Percentiles rank a stretch among this genome's conserved stretches.
Evolutionary conservation across 371 early-diverging fungal species (phyloP).

Genomic region (Mucor indicus): DNA sequence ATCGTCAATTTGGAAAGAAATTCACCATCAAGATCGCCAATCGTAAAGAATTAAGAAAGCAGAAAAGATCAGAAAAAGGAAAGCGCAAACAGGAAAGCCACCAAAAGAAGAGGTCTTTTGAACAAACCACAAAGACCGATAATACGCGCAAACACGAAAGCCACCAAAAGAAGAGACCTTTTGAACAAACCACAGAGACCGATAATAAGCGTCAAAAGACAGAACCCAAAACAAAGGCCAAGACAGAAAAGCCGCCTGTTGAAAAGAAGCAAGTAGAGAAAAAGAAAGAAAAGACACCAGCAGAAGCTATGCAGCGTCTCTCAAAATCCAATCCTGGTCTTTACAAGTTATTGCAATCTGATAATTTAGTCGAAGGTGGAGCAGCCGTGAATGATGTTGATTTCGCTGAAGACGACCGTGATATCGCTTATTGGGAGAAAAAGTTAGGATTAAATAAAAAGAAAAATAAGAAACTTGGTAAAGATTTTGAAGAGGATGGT

Average conservation of each 20-base stretch:
- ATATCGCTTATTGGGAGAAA: conserved; percentile 74
- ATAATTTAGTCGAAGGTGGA: conserved; percentile 46
- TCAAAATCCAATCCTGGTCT: conserved; percentile 68
- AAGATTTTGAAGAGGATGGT: conserved; percentile 61
- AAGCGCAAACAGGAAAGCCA: conserved; percentile 31
- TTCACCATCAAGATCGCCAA: conserved; percentile 25
- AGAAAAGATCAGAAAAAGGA: conserved; percentile 38
- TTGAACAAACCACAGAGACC: neutral
- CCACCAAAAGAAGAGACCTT: neutral
- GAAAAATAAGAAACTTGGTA: conserved; percentile 48
- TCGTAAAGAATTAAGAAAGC: conserved; percentile 41
- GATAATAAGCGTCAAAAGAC: conserved; percentile 29
- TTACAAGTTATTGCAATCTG: conserved; percentile 62
- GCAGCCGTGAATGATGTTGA: conserved; percentile 24
- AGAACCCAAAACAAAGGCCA: neutral
- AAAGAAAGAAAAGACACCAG: conserved; percentile 18
- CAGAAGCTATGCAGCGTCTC: conserved; percentile 59
- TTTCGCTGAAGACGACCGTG: conserved; percentile 72
- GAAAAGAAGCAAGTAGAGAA: neutral
- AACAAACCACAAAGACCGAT: conserved; percentile 3
- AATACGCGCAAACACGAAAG: conserved; percentile 28
- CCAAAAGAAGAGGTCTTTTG: conserved; percentile 15
- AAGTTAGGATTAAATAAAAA: conserved; percentile 70
- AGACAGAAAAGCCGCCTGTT: neutral
- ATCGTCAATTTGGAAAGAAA: conserved; percentile 35